Evolutionary conservation across 345 rosid species (phyloP).

Genomic region (Adansonia digitata): DNA sequence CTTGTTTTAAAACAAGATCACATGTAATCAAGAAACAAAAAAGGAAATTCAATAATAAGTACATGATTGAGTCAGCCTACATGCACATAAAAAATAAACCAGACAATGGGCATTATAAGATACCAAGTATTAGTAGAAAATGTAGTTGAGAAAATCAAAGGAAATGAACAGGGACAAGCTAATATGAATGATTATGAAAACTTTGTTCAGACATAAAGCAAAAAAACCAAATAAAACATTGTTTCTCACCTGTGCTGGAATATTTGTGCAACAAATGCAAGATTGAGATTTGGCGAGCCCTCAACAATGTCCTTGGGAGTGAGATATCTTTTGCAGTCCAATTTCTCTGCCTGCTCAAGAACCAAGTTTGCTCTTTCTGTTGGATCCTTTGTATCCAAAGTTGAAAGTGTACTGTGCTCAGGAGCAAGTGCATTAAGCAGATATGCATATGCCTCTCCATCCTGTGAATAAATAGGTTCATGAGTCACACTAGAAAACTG

Average conservation of each 20-base stretch:
- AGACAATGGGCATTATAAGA: not conserved
- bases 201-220: not conserved
- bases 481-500: slow-evolving; percentile 6
- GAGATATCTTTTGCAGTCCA: slow-evolving; percentile 80
- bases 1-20: not conserved
- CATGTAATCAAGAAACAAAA: not conserved
- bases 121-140: not conserved
- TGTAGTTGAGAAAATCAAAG: not conserved
- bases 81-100: not conserved
- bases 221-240: not conserved
- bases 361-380: slow-evolving; percentile 71
- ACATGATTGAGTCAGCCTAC: not conserved
- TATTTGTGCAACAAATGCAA: slow-evolving; percentile 72
- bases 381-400: slow-evolving; percentile 58
- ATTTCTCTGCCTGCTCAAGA: slow-evolving; percentile 89
- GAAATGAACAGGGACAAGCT: not conserved
- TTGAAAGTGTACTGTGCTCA: slow-evolving; percentile 32
- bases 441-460: slow-evolving; percentile 94
- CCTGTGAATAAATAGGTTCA: slow-evolving; percentile 43
- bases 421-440: slow-evolving; percentile 58
- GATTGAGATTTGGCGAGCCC: slow-evolving; percentile 95
- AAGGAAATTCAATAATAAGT: not conserved
- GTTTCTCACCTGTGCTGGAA: slow-evolving; percentile 76
- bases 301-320: slow-evolving; percentile 89
- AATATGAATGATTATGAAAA: not conserved